Conservation (phyloP, 2,329 filamentous ascomycete genomes). For the Colletotrichum eleusines region DNA sequence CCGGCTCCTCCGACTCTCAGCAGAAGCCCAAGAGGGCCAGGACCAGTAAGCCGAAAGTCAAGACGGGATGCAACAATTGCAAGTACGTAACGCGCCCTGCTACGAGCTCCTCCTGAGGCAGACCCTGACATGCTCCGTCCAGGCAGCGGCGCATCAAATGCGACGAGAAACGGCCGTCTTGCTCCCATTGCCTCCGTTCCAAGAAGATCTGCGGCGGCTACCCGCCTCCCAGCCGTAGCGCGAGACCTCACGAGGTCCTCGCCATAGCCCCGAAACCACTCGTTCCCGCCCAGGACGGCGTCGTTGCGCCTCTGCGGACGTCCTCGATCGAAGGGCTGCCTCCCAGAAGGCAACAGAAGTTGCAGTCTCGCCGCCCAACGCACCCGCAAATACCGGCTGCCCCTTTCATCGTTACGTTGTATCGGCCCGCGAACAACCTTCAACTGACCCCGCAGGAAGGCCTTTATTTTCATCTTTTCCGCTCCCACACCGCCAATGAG, state of each 20-base stretch:
- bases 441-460: constrained; percentile 64
- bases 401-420: constrained; percentile 48
- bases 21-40: constrained; percentile 59
- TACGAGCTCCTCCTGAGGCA: constrained; percentile 18
- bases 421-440: constrained; percentile 59
- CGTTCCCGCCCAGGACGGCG: constrained; percentile 41
- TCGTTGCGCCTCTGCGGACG: constrained; percentile 40
- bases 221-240: constrained; percentile 65
- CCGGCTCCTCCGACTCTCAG: constrained; percentile 39
- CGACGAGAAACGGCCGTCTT: constrained; percentile 72
- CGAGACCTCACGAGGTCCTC: constrained; percentile 60
- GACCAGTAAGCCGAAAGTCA: constrained; percentile 71
- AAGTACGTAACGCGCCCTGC: constrained; percentile 63
- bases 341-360: constrained; percentile 36
- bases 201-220: constrained; percentile 72
- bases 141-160: constrained; percentile 75
- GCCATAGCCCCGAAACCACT: constrained; percentile 63
- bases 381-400: constrained; percentile 51
- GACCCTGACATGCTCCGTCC: constrained; percentile 44
- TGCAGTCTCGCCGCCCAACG: constrained; percentile 42
- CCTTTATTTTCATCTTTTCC: constrained; percentile 73
- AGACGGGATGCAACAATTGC: constrained; percentile 76
- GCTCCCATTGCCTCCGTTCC: constrained; percentile 70
- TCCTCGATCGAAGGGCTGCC: constrained; percentile 41
- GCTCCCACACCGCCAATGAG: constrained; percentile 70